Evolutionary conservation across 106 monocot species (phyloP), one percentile per base, ranked within the genome.

Genomic region (Agapanthus africanus): DNA sequence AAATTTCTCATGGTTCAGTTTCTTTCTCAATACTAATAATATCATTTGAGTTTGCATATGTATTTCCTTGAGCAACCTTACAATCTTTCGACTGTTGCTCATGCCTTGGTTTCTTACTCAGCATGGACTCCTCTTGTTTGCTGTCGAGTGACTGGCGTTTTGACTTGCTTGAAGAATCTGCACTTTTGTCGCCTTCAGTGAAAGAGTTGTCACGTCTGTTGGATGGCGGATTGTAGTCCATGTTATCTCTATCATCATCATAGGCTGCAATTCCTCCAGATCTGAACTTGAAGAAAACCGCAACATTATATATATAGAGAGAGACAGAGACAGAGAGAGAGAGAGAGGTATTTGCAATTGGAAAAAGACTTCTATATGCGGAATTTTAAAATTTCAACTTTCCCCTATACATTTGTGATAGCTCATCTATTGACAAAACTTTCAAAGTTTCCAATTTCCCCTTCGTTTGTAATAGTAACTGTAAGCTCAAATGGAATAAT

Each of bases 241-340:
- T 81, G 9, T 88, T 82, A 50, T 88, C 88, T 28, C 81, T 80
- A 37, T 89, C 89, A 36, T 87, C 83, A 4, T 82, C 89, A 63
- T 89, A 85, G 37, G 82, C 82, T 19, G 82, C 89, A 26, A 89
- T 79, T 22, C 88, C 88, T 59, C 60, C 59, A 57, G 70, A 51
- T 36, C 42, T 52, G 49, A 77, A 40, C 66, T 84, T 88, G 64
- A 4, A 65, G 67, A 35, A 66, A 36, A 33, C 33, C 4, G n/a
- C 18, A 61, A 35, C n/a, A n/a, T n/a, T n/a, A n/a, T n/a, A n/a
- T n/a, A n/a, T n/a, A n/a, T n/a, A n/a, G n/a, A n/a, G n/a, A n/a
- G n/a, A n/a, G n/a, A n/a, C n/a, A n/a, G n/a, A n/a, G n/a, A n/a
- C n/a, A n/a, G n/a, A n/a, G n/a, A n/a, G n/a, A n/a, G n/a, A n/a